Base-by-base conservation (phyloP, 2,329 filamentous ascomycete genomes). In the Curvularia spicifera region DNA sequence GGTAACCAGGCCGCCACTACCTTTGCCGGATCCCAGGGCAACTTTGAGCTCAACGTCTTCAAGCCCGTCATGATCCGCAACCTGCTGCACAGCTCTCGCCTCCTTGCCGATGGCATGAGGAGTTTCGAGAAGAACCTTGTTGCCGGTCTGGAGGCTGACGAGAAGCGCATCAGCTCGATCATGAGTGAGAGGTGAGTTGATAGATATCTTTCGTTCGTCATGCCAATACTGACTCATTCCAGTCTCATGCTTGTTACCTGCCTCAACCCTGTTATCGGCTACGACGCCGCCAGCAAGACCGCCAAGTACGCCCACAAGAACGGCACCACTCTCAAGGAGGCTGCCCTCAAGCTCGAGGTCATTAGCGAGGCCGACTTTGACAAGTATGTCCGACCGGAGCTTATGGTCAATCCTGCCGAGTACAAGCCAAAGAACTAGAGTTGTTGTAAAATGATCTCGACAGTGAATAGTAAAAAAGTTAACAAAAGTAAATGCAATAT, bases 11-110 rank as follows among this genome's bases (percentile, higher is more conserved):
- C 93, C 53, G 92, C 95, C 37, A 89, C 91, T 60, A 97, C 94
- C 29, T 92, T 98, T 71, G 92, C 93, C 63, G 95, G 94, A 75
- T 96, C 96, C 83, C 96, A 95, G 82, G 95, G 95, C 67, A 96
- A 98, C 82, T 99, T 99, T 71, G 95, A 98, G 81, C 87, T 99
- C 69, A 99, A 98, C 80, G 95, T 98, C 55, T 99, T 97, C 87
- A 98, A 98, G 85, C 95, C 95, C 43, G 87, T 98, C 58, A 86
- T 99, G 77, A 98, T 98, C 80, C 87, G 90, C 79, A 98, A 98
- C 82, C 83, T 98, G 66, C 85, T 99, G 39, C 95, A 98, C 85
- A 97, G 92, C 82, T 84, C 89, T 56, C 88, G 94, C 65, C 88
- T 99, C 61, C 83, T 99, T 56, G 85, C 91, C 35, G 95, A 99